Base-by-base conservation (phyloP, 805 yeast genomes). In the Cyberlindnera mycetangii region DNA sequence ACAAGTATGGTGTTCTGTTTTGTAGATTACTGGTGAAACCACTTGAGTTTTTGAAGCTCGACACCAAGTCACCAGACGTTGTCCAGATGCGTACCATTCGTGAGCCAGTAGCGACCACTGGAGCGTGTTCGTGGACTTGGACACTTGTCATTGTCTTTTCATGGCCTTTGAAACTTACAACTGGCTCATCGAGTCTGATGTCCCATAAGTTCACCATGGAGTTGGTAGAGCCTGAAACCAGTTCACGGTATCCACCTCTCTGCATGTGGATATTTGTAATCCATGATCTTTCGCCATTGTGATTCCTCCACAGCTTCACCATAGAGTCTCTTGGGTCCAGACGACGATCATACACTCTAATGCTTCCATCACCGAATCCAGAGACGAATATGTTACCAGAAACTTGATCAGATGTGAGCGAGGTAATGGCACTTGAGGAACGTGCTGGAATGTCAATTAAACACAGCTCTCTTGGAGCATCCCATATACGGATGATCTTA, bases 81-180 rank as follows among this genome's bases (percentile, higher is more conserved):
- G 95, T 81, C 86, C 93, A 90, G 5, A 93, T 66, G 36, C 87
- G 83, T 14, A 89, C 80, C 28, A 77, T 73, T 49, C 84, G 84
- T 2, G 90, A 82, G 0, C 96, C 97, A 3, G 96, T 85, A 2
- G 90, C 92, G 45, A 93, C 78, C 3, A 93, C 74, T 1, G 99
- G 98, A 0, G 98, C 99, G 66, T 93, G 99, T 58, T 93, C 99
- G 66, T 93, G 99, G 5, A 88, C 79, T 58, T 86, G 85, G 44
- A 89, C 73, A 17, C 88, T 75, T 7, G 93, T 77, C 75, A 78
- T 59, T 1, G 70, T 65, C 30, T 52, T 56, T 27, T 48, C 70
- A 50, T 65, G 71, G n/a, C 85, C 85, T 18, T 68, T 69, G 67
- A 83, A 88, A 1, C 80, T 67, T 6, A 75, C 67, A 2, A 92